phyloP scores from a whole-genome alignment of 768 basidiomycete species.

The Wakefieldia striispora region DNA sequence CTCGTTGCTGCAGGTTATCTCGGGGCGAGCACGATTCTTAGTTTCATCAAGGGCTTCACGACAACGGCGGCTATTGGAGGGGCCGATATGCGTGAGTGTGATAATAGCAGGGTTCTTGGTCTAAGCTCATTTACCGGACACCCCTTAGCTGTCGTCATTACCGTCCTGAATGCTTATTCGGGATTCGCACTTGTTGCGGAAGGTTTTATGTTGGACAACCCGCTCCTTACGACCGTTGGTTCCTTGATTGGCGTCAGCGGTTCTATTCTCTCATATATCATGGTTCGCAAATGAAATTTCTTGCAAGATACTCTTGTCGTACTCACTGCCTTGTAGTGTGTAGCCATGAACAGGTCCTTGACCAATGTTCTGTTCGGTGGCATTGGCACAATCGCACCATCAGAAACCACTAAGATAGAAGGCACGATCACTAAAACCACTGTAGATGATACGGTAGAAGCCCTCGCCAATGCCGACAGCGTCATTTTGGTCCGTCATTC shows the following conservation, averaged over 20 bases:
- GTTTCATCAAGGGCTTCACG: constrained; percentile 84
- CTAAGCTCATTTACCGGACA: constrained; percentile 5
- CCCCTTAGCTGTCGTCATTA: constrained; percentile 77
- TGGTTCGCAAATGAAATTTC: constrained; percentile 49
- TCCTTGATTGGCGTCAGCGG: constrained; percentile 89
- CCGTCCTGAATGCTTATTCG: constrained; percentile 87
- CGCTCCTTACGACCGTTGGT: constrained; percentile 78
- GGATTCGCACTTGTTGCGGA: constrained; percentile 91
- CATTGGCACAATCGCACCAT: constrained; percentile 55
- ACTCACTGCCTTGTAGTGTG: constrained; percentile 52
- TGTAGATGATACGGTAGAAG: constrained; percentile 80
- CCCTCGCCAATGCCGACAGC: constrained; percentile 73
- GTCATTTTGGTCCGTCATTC: constrained; percentile 63
- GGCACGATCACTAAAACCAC: constrained; percentile 75
- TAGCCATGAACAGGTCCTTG: constrained; percentile 88
- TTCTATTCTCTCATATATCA: constrained; percentile 88
- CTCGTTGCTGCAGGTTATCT: constrained; percentile 76
- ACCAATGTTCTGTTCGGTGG: constrained; percentile 88
- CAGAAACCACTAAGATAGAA: constrained; percentile 73
- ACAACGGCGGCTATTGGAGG: constrained; percentile 91
- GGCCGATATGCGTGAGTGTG: constrained; percentile 83
- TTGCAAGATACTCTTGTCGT: not conserved
- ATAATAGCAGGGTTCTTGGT: not conserved
- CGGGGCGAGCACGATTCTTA: constrained; percentile 67
- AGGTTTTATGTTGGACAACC: constrained; percentile 90